Evolutionary conservation across 1,284 basidiomycete genomes (phyloP), one percentile per base, ranked within the genome.

Genomic region (Boletus sp.): DNA sequence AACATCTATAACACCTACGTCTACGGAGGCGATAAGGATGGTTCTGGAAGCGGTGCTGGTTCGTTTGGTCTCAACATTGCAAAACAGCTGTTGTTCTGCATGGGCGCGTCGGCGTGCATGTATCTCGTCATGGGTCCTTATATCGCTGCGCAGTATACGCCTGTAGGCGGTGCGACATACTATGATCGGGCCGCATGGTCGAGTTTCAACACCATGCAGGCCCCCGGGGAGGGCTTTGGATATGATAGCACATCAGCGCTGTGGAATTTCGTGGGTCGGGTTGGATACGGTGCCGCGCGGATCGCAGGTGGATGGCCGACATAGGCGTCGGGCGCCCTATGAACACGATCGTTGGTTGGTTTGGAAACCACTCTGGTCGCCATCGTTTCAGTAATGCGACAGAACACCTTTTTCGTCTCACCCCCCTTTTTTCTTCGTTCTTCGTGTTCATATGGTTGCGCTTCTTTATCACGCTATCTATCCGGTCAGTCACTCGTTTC

Each of bases 1-100:
- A 89, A 88, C 66, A 84, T 90, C 62, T 88, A 89, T 66, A 88
- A 88, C 67, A 88, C 85, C 12, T 88, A 88, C 55, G 78, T 88
- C 34, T 86, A 84, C 57, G 80, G 78, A 34, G 64, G 67, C 40
- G 64, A 50, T 48, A 66, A 58, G 39, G 52, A 64, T 48, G 47
- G 49, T 3, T 41, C 46, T 20, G 56, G 46, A 25, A 48, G 14
- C 30, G 46, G 46, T 20, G 41, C 45, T n/a, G 46, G 41, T 33
- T 63, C 49, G 48, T 68, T 57, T 43, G 68, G 50, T 51, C 59
- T 61, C 40, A 51, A 45, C 27, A 51, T 65, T 3, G 67, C 63
- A 7, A 69, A 71, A 9, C 80, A 82, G 46, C 63, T 72, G 12
- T 58, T 76, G 39, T 67, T 80, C 62, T 76, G 73, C 64, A 67